Conservation (phyloP, 164 flowering plant species). For the Liriodendron chinense region DNA sequence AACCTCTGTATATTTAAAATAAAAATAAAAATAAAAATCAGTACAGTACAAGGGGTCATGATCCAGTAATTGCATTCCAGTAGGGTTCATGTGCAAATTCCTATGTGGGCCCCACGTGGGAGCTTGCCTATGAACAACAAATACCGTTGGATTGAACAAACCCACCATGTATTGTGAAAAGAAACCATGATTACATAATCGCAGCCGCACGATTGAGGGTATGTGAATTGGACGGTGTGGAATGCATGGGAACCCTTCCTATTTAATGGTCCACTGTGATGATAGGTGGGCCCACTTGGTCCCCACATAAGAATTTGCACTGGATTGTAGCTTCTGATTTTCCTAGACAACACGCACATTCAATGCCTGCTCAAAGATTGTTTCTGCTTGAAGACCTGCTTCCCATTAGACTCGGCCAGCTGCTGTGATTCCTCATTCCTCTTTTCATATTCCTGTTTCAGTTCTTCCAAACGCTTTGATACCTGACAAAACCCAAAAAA, state of each 20-base stretch:
- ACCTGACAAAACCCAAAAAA: conserved; percentile 16
- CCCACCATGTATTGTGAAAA: background rate
- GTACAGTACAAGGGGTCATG: no score
- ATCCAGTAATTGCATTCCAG: no score
- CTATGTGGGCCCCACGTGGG: background rate
- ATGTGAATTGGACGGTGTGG: background rate
- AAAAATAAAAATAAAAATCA: no score
- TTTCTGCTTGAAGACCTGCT: conserved; percentile 12
- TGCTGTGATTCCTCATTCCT: conserved; percentile 15
- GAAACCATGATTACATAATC: background rate
- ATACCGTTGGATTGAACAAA: background rate
- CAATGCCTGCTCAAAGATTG: background rate
- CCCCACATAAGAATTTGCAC: background rate
- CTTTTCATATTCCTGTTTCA: conserved; percentile 24
- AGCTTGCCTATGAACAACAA: background rate
- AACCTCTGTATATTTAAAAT: no score
- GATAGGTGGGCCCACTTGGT: background rate
- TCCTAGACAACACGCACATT: conserved; percentile 3
- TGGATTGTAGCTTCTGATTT: background rate
- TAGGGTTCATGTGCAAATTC: background rate
- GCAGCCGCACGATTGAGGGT: background rate
- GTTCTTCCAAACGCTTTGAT: conserved; percentile 29
- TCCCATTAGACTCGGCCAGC: conserved; percentile 18
- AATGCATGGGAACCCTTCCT: background rate
- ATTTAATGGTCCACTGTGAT: background rate